phyloP scores from a whole-genome alignment of 306 rosid species.

The Dalbergia cochinchinensis region DNA sequence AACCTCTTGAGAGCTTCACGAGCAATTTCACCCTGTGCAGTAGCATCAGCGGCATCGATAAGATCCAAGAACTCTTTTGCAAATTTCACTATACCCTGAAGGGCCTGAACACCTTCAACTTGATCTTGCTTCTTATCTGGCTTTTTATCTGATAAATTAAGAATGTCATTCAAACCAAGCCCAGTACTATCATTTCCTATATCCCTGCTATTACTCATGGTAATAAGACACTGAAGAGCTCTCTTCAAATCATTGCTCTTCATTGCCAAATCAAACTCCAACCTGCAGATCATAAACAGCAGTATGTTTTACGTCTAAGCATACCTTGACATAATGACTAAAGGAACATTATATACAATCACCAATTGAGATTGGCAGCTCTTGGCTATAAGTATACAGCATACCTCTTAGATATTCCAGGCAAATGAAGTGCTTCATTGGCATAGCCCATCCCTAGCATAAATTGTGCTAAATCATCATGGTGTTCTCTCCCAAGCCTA shows the following conservation, averaged over 20 bases:
- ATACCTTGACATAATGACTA: constrained; percentile 31
- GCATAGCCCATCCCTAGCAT: constrained; percentile 99
- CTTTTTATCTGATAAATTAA: constrained; percentile 76
- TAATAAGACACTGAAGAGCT: constrained; percentile 98
- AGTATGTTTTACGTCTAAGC: constrained; percentile 24
- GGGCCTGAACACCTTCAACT: constrained; percentile 71
- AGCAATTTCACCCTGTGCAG: constrained; percentile 97
- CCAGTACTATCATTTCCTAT: constrained; percentile 83
- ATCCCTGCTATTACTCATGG: constrained; percentile 98
- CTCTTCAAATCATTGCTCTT: constrained; percentile 95
- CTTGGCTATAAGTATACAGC: constrained; percentile 40
- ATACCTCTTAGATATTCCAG: constrained; percentile 98
- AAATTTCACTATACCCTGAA: constrained; percentile 88
- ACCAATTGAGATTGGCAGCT: constrained; percentile 27
- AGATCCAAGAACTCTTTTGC: constrained; percentile 97
- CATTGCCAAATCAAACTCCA: constrained; percentile 99
- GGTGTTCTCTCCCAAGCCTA: constrained; percentile 98
- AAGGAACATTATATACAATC: constrained; percentile 14
- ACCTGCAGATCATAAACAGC: constrained; percentile 56
- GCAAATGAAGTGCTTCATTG: constrained; percentile 95
- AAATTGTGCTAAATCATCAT: constrained; percentile 97
- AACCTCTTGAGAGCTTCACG: constrained; percentile 96
- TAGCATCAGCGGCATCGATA: constrained; percentile 99
- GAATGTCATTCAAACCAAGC: constrained; percentile 93
- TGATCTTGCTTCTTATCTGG: constrained; percentile 76